phyloP scores from a whole-genome alignment of 192 early-diverging fungal species.

The Jimgerdemannia flammicorona region DNA sequence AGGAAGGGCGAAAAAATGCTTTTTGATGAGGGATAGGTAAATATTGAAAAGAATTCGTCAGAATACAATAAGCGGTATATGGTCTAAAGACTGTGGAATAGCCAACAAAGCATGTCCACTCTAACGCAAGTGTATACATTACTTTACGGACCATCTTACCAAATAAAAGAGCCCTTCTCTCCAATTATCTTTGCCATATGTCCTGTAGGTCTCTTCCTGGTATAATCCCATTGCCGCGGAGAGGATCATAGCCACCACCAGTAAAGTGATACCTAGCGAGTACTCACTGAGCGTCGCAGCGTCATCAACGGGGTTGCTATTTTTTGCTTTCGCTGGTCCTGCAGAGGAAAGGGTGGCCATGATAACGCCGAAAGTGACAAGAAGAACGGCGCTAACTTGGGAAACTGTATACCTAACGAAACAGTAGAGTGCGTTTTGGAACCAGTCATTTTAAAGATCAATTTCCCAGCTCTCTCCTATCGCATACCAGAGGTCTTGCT shows the following conservation, averaged over 20 bases:
- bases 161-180: slow-evolving; percentile 88
- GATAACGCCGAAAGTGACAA: slow-evolving; percentile 77
- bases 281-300: slow-evolving; percentile 36
- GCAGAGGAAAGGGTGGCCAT: slow-evolving; percentile 55
- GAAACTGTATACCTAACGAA: slow-evolving; percentile 34
- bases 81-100: no score
- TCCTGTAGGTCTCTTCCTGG: slow-evolving; percentile 76
- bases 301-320: neutral
- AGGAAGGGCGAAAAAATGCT: slow-evolving; percentile 75
- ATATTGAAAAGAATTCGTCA: no score
- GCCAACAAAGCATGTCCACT: no score
- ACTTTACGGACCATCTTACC: slow-evolving; percentile 23
- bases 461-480: no score
- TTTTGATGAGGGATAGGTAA: neutral
- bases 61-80: no score
- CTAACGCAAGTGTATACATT: neutral
- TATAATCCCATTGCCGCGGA: slow-evolving; percentile 79
- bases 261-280: slow-evolving; percentile 61
- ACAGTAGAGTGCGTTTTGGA: neutral
- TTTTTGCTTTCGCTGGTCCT: slow-evolving; percentile 8
- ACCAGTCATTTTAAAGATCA: no score
- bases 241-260: slow-evolving; percentile 69
- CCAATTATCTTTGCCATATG: slow-evolving; percentile 75
- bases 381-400: slow-evolving; percentile 58
- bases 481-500: no score